Evolutionary conservation across 371 early-diverging fungal genomes (phyloP).

Genomic region (Lichtheimia hyalospora): DNA sequence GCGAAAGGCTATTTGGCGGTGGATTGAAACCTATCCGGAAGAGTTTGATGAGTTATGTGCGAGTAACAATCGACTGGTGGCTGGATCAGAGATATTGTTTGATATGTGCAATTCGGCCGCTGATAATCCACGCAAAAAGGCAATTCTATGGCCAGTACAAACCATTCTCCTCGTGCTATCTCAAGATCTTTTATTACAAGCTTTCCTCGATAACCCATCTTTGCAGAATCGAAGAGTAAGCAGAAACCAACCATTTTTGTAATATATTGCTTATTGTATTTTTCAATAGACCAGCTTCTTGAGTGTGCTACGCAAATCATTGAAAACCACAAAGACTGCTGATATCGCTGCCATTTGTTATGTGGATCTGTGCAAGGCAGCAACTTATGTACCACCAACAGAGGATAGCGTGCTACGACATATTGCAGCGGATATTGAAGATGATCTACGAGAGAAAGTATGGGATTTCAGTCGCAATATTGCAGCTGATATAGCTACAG

Average conservation of each 20-base stretch:
- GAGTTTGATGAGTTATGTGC: constrained; percentile 69
- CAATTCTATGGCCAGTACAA: constrained; percentile 79
- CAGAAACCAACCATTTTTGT: neutral
- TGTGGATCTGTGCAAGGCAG: constrained; percentile 78
- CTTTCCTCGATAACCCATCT: constrained; percentile 9
- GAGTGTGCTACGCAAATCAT: constrained; percentile 60
- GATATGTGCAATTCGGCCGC: constrained; percentile 67
- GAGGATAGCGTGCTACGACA: constrained; percentile 63
- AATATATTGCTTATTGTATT: neutral
- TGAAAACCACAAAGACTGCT: constrained; percentile 54
- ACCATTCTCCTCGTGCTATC: constrained; percentile 74
- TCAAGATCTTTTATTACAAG: constrained; percentile 62
- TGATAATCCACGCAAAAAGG: constrained; percentile 62
- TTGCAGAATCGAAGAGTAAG: constrained; percentile 34
- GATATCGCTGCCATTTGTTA: constrained; percentile 76
- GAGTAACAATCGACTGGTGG: constrained; percentile 63
- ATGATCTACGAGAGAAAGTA: constrained; percentile 69
- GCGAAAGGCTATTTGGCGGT: constrained; percentile 82
- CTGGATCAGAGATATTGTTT: constrained; percentile 75
- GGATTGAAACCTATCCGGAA: constrained; percentile 77
- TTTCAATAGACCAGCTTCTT: constrained; percentile 59
- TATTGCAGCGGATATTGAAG: constrained; percentile 71
- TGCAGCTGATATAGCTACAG: constrained; percentile 31
- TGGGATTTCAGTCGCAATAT: constrained; percentile 61
- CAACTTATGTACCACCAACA: constrained; percentile 64